A percentile compares a stretch with the other conserved stretches of the same genome.
These are phyloP conservation scores for Kazachstania africana DNA, from an alignment of 805 yeast species.

Conservation along the genomic window DNA sequence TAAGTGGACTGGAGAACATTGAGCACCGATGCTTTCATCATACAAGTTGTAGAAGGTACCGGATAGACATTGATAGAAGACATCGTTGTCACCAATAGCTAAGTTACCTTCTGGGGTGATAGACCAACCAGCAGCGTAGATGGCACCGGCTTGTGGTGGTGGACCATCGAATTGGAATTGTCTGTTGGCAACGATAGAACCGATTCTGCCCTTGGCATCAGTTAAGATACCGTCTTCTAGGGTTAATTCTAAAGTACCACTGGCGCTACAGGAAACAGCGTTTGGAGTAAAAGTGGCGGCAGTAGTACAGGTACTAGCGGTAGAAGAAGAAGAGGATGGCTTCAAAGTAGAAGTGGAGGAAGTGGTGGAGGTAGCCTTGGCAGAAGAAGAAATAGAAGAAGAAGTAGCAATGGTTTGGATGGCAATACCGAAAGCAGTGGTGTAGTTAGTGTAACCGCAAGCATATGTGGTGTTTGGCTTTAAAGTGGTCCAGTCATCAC, in stretches of 20 bases:
- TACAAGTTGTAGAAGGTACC: constrained; percentile 60
- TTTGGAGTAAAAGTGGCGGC: constrained; percentile 19
- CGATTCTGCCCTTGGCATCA: constrained; percentile 50
- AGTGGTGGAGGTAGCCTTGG: constrained; percentile 23
- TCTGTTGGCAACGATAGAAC: constrained; percentile 62
- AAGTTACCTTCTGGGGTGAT: constrained; percentile 42
- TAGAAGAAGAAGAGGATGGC: constrained; percentile 15
- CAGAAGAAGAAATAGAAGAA: constrained; percentile 17
- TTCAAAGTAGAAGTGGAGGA: constrained; percentile 5
- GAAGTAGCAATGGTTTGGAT: constrained; percentile 36
- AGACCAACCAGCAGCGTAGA: constrained; percentile 55
- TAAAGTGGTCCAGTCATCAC: constrained; percentile 57
- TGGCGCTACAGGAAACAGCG: constrained; percentile 18
- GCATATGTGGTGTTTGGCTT: constrained; percentile 48
- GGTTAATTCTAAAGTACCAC: constrained; percentile 37
- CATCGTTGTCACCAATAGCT: constrained; percentile 45
- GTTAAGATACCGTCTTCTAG: constrained; percentile 38
- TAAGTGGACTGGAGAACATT: constrained; percentile 46
- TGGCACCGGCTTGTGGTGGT: constrained; percentile 63
- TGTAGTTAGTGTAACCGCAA: constrained; percentile 46
- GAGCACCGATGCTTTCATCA: constrained; percentile 40
- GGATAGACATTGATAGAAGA: constrained; percentile 54
- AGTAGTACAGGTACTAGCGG: constrained; percentile 20
- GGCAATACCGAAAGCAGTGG: constrained; percentile 55
- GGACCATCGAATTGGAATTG: constrained; percentile 75